Conservation (phyloP, 192 early-diverging fungal species). For the Rhizoclosmatium globosum region DNA sequence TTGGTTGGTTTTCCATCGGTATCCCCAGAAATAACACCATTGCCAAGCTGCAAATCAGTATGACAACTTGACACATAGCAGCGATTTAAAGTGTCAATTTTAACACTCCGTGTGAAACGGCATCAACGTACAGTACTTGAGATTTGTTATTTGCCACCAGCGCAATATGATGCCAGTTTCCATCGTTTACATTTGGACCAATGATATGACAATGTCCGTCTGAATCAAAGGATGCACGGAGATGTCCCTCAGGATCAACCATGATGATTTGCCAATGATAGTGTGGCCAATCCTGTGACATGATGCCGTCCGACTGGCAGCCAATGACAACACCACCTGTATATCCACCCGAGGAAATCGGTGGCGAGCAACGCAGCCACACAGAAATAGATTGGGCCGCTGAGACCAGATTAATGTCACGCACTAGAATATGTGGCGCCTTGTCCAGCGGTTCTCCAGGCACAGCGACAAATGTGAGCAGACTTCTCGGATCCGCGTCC, state of each 20-base stretch:
- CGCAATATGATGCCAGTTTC: slow-evolving; percentile 1
- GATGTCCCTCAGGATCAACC: not conserved
- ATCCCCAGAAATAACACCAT: not conserved
- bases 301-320: not conserved
- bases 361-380: too few relatives aligned
- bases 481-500: too few relatives aligned
- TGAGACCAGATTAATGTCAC: too few relatives aligned
- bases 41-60: not conserved
- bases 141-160: not conserved
- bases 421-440: too few relatives aligned
- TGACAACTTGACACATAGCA: not conserved
- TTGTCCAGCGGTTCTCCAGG: too few relatives aligned
- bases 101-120: not conserved
- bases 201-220: not conserved
- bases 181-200: slow-evolving; percentile 1
- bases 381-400: too few relatives aligned
- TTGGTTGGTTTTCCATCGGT: not conserved
- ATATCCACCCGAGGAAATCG: too few relatives aligned
- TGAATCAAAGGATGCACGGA: slow-evolving; percentile 1
- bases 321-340: slow-evolving; percentile 15
- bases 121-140: slow-evolving; percentile 15
- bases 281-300: slow-evolving; percentile 6
- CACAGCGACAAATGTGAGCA: too few relatives aligned
- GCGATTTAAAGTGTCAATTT: not conserved
- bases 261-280: slow-evolving; percentile 23